Percentiles rank a stretch among this genome's conserved stretches.
Conservation (phyloP, 352 stramenopile species). For the Phytophthora melonis region DNA sequence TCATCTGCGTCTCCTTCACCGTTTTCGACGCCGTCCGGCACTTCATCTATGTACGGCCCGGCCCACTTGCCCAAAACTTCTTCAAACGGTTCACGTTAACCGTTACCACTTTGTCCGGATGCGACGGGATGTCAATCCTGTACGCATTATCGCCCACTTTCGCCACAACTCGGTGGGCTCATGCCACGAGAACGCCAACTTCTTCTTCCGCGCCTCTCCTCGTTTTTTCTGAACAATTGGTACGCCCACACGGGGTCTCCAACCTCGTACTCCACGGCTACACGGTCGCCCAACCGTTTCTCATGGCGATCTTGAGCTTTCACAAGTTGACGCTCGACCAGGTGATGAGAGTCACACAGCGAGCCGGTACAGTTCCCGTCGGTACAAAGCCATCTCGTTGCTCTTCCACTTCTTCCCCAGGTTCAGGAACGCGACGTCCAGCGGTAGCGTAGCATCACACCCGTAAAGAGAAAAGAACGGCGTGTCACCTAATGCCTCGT, state of each 20-base stretch:
- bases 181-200: constrained; percentile 14
- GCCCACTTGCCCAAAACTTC: constrained; percentile 1
- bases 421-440: constrained; percentile 23
- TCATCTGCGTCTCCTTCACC: not conserved
- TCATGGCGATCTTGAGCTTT: constrained; percentile 4
- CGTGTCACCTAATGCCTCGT: constrained; percentile 12
- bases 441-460: not conserved
- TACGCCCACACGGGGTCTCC: constrained; percentile 13
- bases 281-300: not conserved
- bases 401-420: constrained; percentile 11
- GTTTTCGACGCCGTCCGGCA: not conserved
- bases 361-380: constrained; percentile 1
- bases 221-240: constrained; percentile 7
- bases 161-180: not conserved
- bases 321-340: constrained; percentile 18
- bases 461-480: constrained; percentile 18
- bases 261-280: not conserved
- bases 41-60: not conserved
- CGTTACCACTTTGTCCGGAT: constrained; percentile 5
- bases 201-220: constrained; percentile 5
- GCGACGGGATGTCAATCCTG: not conserved
- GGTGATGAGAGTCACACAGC: not conserved
- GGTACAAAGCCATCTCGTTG: constrained; percentile 11
- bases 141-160: constrained; percentile 5
- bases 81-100: constrained; percentile 17